A percentile compares a stretch with the other conserved stretches of the same genome.
These are phyloP conservation scores for Volvariella volvacea DNA, from an alignment of 1,284 basidiomycete species.

Conservation along the genomic window DNA sequence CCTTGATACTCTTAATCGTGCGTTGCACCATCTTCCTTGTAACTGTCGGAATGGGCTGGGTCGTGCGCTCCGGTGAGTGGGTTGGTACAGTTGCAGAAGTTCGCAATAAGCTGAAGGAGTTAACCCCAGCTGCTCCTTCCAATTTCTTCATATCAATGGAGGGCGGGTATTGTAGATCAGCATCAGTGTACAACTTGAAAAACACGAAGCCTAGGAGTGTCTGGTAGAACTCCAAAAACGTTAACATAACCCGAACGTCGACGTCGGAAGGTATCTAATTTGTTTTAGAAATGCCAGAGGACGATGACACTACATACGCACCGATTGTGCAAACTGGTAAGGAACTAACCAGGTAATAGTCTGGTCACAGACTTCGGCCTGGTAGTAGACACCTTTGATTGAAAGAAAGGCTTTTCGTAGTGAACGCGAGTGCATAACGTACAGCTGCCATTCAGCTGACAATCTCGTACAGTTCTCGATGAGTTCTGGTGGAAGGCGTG, in stretches of 20 bases:
- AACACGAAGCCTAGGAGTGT: conserved; percentile 94
- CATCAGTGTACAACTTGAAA: conserved; percentile 97
- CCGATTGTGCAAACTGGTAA: conserved; percentile 96
- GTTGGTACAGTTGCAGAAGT: conserved; percentile 21
- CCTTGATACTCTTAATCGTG: conserved; percentile 61
- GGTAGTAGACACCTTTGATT: conserved; percentile 98
- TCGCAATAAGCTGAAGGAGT: conserved; percentile 62
- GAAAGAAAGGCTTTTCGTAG: conserved; percentile 93
- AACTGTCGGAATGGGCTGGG: conserved; percentile 47
- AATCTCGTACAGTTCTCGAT: conserved; percentile 90
- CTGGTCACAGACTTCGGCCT: conserved; percentile 92
- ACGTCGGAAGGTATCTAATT: conserved; percentile 89
- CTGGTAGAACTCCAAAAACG: conserved; percentile 98
- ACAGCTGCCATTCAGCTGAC: conserved; percentile 91
- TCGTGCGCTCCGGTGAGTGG: conserved; percentile 23
- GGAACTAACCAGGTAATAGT: conserved; percentile 95
- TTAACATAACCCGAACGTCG: conserved; percentile 97
- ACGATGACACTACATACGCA: no score
- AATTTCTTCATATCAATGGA: conserved; percentile 83
- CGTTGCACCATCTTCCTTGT: conserved; percentile 67
- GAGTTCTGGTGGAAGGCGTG: conserved; percentile 77
- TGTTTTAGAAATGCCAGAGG: no score
- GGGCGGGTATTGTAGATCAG: conserved; percentile 91
- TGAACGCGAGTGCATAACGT: conserved; percentile 85
- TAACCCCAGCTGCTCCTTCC: conserved; percentile 85